Evolutionary conservation across 2,329 filamentous ascomycete species (phyloP).

Genomic region (Escovopsis sp.): DNA sequence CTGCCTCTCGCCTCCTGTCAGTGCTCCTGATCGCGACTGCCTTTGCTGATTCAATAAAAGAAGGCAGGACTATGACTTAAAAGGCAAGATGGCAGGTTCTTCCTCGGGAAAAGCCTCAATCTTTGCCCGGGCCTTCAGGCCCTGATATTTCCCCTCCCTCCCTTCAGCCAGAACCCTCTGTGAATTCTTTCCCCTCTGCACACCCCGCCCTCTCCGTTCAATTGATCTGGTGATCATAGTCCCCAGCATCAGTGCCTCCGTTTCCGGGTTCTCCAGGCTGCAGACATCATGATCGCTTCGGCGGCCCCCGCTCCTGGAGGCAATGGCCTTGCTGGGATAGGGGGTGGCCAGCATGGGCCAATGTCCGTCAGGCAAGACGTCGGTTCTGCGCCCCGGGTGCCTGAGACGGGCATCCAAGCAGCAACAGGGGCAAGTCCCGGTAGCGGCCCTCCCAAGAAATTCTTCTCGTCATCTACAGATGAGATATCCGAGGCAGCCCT

Average conservation of each 20-base stretch:
- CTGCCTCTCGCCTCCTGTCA: background rate
- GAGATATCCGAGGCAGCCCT: constrained; percentile 6
- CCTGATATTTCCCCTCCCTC: too few relatives aligned
- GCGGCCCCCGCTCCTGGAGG: background rate
- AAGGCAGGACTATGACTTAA: background rate
- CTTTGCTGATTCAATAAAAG: background rate
- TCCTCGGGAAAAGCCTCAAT: background rate
- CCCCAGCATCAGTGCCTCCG: too few relatives aligned
- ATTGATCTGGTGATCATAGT: too few relatives aligned
- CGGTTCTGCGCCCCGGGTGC: background rate
- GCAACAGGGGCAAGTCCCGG: too few relatives aligned
- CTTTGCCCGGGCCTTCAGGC: too few relatives aligned
- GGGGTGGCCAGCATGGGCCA: too few relatives aligned
- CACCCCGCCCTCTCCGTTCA: too few relatives aligned
- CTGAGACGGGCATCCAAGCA: background rate
- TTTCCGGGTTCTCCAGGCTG: too few relatives aligned
- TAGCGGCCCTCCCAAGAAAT: background rate
- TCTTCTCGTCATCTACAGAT: background rate
- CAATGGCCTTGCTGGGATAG: too few relatives aligned
- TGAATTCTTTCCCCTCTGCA: too few relatives aligned
- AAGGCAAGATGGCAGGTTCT: background rate
- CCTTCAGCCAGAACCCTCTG: too few relatives aligned
- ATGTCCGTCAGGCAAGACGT: background rate
- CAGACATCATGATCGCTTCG: background rate
- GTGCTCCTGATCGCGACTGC: background rate